Evolutionary conservation across 2,329 filamentous ascomycete genomes (phyloP), one percentile per base, ranked within the genome.

Genomic region (Venturiaceae sp.): DNA sequence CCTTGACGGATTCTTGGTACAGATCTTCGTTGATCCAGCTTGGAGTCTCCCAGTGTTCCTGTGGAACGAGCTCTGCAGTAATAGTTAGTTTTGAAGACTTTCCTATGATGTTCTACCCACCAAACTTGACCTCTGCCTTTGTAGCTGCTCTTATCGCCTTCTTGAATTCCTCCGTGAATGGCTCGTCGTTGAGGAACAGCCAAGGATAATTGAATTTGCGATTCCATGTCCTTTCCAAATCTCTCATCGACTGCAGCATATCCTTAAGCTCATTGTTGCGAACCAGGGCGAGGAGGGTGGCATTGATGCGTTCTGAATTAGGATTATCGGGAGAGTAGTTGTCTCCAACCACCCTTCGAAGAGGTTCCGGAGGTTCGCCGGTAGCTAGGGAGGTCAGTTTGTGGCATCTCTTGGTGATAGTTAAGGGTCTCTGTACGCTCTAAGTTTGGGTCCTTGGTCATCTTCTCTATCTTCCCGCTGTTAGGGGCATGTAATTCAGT

Each of bases 121-220:
- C 89, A 70, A 94, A 96, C 72, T 81, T 82, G 67, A 88, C 89
- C 71, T 95, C 85, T 52, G 92, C 94, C 64, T 95, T 96, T 19
- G 92, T 97, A 55, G 83, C 85, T 30, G 85, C 90, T 62, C 81
- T 79, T 0, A 92, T 97, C 72, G 82, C 83, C 66, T 77, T 78
- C 76, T 95, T 97, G 78, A 99, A 99, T 66, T 97, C 92, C 16
- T 94, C 88, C 2, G 87, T 86, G 69, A 99, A 99, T 16, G 90
- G 89, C 56, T 89, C 86, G 68, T 99, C 92, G 75, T 99, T 99
- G 81, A 99, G 95, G 72, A 99, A 99, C 8, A 91, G 96, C 90
- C 94, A 99, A 0, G 94, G 94, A 70, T 99, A 99, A 77, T 99
- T 99, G 83, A 97, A 99, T 70, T 99, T 99, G 79, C 84, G 80